Conservation (phyloP, 164 flowering plant genomes). For the Macadamia integrifolia region DNA sequence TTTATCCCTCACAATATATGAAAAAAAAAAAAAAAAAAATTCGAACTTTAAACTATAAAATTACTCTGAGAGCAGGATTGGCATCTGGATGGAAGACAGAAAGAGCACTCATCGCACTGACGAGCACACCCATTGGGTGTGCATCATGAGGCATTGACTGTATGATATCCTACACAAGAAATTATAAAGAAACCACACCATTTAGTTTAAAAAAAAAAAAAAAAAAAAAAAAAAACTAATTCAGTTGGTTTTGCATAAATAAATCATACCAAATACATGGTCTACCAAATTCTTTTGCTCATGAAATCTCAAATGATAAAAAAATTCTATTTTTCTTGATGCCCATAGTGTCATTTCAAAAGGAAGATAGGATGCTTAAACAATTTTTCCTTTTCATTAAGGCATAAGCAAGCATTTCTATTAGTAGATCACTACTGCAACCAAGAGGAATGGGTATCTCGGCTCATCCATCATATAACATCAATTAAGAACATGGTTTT, state of each 20-base stretch:
- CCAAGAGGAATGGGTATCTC: no score
- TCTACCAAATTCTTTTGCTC: neutral
- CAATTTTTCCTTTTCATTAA: neutral
- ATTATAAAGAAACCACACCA: neutral
- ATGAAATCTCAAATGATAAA: neutral
- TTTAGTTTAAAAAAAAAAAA: neutral
- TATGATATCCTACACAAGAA: constrained; percentile 70
- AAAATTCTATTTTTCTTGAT: neutral
- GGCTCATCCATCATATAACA: no score
- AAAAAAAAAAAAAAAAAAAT: neutral
- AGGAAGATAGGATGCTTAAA: neutral
- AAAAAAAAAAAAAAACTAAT: neutral
- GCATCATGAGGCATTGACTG: constrained; percentile 99
- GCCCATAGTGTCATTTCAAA: neutral
- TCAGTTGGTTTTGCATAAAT: neutral
- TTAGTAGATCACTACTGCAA: no score
- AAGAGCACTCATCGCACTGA: constrained; percentile 95
- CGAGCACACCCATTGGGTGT: constrained; percentile 96
- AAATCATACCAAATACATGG: neutral
- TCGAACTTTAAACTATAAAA: constrained; percentile 10
- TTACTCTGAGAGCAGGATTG: constrained; percentile 91
- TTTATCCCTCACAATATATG: neutral
- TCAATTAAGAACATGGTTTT: no score
- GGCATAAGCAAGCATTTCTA: neutral
- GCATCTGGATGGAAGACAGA: constrained; percentile 99